phyloP scores from a whole-genome alignment of 2,329 filamentous ascomycete genomes.

The Pyrenophora tritici-repentis region DNA sequence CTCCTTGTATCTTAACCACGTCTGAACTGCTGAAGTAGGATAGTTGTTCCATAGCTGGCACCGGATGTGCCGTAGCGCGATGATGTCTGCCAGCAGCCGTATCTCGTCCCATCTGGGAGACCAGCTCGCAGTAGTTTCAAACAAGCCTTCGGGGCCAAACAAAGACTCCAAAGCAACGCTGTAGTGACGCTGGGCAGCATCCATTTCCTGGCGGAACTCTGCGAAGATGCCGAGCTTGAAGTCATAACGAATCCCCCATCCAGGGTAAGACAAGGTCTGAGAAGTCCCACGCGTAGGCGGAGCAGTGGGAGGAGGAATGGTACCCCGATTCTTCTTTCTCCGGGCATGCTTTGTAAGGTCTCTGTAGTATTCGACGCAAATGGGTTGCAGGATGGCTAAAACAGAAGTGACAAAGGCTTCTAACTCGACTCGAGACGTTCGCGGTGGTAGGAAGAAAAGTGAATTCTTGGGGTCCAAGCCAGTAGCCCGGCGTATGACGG shows the following conservation, averaged over 20 bases:
- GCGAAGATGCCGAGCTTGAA: conserved; percentile 90
- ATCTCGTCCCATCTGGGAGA: conserved; percentile 89
- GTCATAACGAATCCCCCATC: conserved; percentile 94
- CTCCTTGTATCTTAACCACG: conserved; percentile 78
- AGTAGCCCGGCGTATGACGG: conserved; percentile 77
- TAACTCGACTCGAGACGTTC: conserved; percentile 72
- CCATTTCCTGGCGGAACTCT: conserved; percentile 92
- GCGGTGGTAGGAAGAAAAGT: conserved; percentile 80
- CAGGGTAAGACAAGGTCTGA: conserved; percentile 79
- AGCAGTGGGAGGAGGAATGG: conserved; percentile 78
- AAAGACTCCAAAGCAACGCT: conserved; percentile 85
- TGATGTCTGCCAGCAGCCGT: conserved; percentile 80
- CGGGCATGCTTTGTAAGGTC: conserved; percentile 91
- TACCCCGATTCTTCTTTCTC: conserved; percentile 81
- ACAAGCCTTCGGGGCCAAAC: conserved; percentile 75
- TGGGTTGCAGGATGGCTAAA: conserved; percentile 72
- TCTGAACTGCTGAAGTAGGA: conserved; percentile 76
- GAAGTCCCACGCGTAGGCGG: conserved; percentile 84
- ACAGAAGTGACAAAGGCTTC: conserved; percentile 75
- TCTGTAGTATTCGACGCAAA: conserved; percentile 86
- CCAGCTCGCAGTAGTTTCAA: conserved; percentile 90
- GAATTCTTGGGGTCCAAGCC: conserved; percentile 79
- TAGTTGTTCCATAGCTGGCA: conserved; percentile 81
- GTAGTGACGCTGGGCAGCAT: conserved; percentile 82
- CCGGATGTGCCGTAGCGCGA: conserved; percentile 79